Evolutionary conservation across 352 stramenopile species (phyloP).

Genomic region (Globisporangium lucens): DNA sequence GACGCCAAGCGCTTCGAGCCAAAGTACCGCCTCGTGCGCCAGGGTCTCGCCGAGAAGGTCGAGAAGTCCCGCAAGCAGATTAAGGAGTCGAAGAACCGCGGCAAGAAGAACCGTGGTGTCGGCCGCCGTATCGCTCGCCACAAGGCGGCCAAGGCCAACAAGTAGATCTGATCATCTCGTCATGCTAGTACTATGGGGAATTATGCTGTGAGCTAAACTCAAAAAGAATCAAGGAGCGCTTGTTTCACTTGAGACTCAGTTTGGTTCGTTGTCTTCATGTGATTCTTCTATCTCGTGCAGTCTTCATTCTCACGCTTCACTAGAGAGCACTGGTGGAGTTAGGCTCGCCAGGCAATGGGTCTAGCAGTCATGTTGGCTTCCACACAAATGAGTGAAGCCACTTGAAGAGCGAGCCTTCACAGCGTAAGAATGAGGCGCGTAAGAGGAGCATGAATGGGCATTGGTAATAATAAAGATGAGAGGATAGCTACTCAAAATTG

Average conservation of each 20-base stretch:
- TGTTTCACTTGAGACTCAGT: constrained; percentile 8
- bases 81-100: constrained; percentile 99
- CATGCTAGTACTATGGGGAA: constrained; percentile 19
- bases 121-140: constrained; percentile 97
- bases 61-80: constrained; percentile 99
- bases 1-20: constrained; percentile 98
- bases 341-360: not conserved
- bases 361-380: not conserved
- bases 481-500: constrained; percentile 10
- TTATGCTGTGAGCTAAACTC: constrained; percentile 26
- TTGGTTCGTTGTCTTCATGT: not conserved
- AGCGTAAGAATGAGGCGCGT: not conserved
- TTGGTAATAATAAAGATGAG: not conserved
- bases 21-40: constrained; percentile 96
- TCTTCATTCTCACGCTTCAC: not conserved
- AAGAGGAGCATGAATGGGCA: not conserved
- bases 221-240: constrained; percentile 17
- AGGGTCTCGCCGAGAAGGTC: constrained; percentile 92
- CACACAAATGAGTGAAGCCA: not conserved
- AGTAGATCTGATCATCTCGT: constrained; percentile 65
- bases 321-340: not conserved
- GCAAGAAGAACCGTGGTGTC: constrained; percentile 97
- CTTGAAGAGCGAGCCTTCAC: not conserved
- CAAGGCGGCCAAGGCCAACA: constrained; percentile 98
- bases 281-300: not conserved